These are phyloP conservation scores for Purpureocillium lavendulum DNA, from an alignment of 2,329 filamentous ascomycete species.

Conservation along the genomic window DNA sequence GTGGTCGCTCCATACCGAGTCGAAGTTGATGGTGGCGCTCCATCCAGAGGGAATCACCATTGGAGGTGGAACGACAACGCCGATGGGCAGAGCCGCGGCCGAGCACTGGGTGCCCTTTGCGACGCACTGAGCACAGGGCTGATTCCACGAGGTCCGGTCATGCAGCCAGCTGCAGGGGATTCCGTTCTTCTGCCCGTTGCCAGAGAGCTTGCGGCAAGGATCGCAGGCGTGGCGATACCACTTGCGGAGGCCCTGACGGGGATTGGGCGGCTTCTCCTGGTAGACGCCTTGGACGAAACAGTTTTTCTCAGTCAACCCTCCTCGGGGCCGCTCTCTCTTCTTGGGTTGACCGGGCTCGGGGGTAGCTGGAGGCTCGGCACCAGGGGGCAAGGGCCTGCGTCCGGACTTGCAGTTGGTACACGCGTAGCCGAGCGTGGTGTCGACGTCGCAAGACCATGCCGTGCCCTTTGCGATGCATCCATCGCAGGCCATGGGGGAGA, in stretches of 20 bases:
- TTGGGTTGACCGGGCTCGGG: no score
- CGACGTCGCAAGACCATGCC: constrained; percentile 12
- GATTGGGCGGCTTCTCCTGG: constrained; percentile 9
- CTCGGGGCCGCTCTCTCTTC: no score
- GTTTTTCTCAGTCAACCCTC: not conserved
- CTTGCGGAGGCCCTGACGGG: constrained; percentile 6
- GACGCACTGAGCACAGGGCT: constrained; percentile 13
- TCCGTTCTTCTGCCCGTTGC: not conserved
- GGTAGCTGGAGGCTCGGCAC: no score
- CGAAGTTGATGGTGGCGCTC: constrained; percentile 6
- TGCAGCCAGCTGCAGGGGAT: constrained; percentile 13
- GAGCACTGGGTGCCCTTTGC: constrained; percentile 11
- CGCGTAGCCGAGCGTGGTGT: constrained; percentile 10
- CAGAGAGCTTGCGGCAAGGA: constrained; percentile 9
- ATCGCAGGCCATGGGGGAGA: constrained; percentile 7
- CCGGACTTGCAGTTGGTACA: constrained; percentile 11
- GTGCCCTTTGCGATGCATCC: constrained; percentile 4
- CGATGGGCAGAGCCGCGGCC: not conserved
- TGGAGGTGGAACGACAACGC: no score
- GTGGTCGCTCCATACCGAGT: constrained; percentile 10
- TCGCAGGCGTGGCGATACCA: constrained; percentile 18
- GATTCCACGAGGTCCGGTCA: constrained; percentile 11
- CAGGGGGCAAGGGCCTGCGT: not conserved
- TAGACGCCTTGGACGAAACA: constrained; percentile 5
- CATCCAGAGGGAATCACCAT: constrained; percentile 4